A percentile compares a stretch with the other conserved stretches of the same genome.
Conservation (phyloP, 176 grass and related monocot species). For the Alloteropsis semialata region DNA sequence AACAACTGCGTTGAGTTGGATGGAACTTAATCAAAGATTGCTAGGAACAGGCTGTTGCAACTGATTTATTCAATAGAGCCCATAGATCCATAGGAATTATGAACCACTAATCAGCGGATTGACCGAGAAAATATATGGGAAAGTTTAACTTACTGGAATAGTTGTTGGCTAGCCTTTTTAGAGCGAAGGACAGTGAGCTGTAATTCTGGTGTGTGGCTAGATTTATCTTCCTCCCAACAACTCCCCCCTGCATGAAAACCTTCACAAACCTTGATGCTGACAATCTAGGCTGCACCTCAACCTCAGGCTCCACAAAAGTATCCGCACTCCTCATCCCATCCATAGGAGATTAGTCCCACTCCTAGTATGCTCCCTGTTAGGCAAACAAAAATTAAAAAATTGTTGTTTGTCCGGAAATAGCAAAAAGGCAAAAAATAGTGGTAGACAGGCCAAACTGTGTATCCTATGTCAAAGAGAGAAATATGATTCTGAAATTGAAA, state of each 20-base stretch:
- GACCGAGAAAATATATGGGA: not conserved
- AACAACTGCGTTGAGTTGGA: not conserved
- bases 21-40: not conserved
- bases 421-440: not conserved
- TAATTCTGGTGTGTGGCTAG: conserved; percentile 29
- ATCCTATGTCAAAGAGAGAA: not conserved
- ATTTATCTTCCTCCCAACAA: conserved; percentile 43
- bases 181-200: conserved; percentile 21
- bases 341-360: not conserved
- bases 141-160: conserved; percentile 38
- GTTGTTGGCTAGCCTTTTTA: conserved; percentile 30
- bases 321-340: not conserved
- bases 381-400: not conserved
- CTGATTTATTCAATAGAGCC: not conserved
- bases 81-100: not conserved
- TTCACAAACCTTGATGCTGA: conserved; percentile 41
- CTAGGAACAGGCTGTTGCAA: not conserved
- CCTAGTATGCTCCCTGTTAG: not conserved
- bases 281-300: not conserved
- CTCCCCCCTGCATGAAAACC: conserved; percentile 43
- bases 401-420: not conserved
- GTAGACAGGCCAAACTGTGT: not conserved
- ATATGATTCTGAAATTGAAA: not conserved
- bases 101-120: not conserved
- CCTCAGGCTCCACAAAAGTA: not conserved